Conservation (phyloP, 306 rosid genomes). For the Luffa aegyptiaca region DNA sequence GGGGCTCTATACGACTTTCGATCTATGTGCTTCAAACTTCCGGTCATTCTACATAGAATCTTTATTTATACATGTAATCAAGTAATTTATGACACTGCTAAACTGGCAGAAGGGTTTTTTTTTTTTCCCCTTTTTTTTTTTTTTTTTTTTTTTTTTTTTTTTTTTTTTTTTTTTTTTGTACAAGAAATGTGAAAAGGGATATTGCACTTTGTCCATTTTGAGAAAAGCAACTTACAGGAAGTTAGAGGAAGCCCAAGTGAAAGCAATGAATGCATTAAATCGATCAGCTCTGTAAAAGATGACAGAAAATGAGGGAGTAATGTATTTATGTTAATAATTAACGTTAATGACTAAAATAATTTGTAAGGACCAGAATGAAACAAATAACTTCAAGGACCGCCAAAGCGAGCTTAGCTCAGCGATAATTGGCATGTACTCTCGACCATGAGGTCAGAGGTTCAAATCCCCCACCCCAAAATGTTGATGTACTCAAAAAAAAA, state of each 20-base stretch:
- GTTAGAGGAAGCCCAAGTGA: constrained; percentile 3
- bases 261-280: background rate
- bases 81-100: background rate
- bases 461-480: no score
- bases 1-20: background rate
- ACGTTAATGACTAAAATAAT: background rate
- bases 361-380: background rate
- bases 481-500: no score
- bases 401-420: no score
- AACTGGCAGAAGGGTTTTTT: background rate
- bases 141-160: background rate
- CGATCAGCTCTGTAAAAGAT: background rate
- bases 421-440: no score
- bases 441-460: no score
- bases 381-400: background rate
- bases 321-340: constrained; percentile 17
- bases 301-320: constrained; percentile 23
- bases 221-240: background rate
- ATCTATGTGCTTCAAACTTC: background rate
- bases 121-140: background rate
- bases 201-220: background rate
- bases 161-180: background rate
- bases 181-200: background rate
- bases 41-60: background rate
- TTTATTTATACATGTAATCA: constrained; percentile 5